phyloP scores from a whole-genome alignment of 192 early-diverging fungal genomes.

The Rhizophagus clarus region DNA sequence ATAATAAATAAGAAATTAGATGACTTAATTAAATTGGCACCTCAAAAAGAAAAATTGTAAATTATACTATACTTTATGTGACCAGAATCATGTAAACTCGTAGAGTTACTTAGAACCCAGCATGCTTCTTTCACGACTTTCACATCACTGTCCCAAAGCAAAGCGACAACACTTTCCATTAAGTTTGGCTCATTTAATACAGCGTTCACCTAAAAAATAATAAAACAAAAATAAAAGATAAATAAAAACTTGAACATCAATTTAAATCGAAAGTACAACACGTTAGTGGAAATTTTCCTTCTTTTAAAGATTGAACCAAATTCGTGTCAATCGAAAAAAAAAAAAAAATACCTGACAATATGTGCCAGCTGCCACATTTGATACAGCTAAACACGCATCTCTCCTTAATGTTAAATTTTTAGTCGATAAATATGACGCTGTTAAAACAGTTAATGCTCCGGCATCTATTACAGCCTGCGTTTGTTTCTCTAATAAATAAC shows the following conservation, averaged over 20 bases:
- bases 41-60: background rate
- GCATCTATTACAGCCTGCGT: conserved; percentile 21
- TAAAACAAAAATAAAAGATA: too few species aligned
- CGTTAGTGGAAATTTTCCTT: background rate
- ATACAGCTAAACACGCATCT: conserved; percentile 21
- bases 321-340: background rate
- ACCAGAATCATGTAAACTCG: conserved; percentile 7
- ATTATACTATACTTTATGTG: background rate
- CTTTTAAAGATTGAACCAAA: background rate
- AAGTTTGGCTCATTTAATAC: conserved; percentile 11
- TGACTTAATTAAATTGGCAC: background rate
- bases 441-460: conserved; percentile 18
- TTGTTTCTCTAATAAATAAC: conserved; percentile 5
- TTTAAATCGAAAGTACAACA: background rate
- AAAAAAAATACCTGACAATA: conserved; percentile 3
- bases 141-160: conserved; percentile 22
- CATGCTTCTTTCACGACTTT: conserved; percentile 24
- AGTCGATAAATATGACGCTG: conserved; percentile 9
- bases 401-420: conserved; percentile 17
- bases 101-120: conserved; percentile 19
- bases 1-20: background rate
- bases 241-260: background rate
- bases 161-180: conserved; percentile 8
- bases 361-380: conserved; percentile 20
- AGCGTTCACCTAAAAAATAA: background rate